Conservation (phyloP, 2,329 filamentous ascomycete species). For the Xylariaceae sp. region DNA sequence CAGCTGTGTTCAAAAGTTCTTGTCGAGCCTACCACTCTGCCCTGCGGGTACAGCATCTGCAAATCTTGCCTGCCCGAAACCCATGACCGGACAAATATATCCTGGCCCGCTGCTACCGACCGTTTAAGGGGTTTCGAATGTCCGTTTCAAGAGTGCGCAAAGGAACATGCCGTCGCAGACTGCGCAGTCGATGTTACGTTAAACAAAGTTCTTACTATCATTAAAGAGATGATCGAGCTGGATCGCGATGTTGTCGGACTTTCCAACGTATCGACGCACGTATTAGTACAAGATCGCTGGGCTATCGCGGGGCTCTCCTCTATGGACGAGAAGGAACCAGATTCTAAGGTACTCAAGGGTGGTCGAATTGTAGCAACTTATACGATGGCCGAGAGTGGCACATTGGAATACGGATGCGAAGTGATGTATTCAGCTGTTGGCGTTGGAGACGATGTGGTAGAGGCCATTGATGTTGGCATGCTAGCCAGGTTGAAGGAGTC, state of each 20-base stretch:
- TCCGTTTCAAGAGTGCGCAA: conserved; percentile 60
- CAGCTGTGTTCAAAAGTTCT: conserved; percentile 66
- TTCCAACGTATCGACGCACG: conserved; percentile 34
- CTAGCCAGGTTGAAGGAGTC: conserved; percentile 57
- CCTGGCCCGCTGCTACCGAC: conserved; percentile 67
- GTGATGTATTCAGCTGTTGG: conserved; percentile 25
- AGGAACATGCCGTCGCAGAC: conserved; percentile 72
- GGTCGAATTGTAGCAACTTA: conserved; percentile 64
- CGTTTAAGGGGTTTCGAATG: conserved; percentile 71
- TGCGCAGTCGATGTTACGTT: conserved; percentile 74
- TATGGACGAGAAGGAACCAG: conserved; percentile 30
- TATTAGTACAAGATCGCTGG: conserved; percentile 36
- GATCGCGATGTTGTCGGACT: conserved; percentile 30
- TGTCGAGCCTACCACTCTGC: conserved; percentile 66
- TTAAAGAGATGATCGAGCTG: conserved; percentile 49
- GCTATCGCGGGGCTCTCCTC: conserved; percentile 37
- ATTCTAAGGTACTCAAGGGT: conserved; percentile 40
- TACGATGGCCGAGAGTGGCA: conserved; percentile 45
- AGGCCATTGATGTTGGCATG: conserved; percentile 41
- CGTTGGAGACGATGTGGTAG: conserved; percentile 22
- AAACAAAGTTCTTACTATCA: conserved; percentile 62
- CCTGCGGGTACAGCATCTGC: conserved; percentile 78
- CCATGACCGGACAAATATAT: conserved; percentile 63
- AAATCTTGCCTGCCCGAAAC: conserved; percentile 66
- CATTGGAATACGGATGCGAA: conserved; percentile 29